Conservation (phyloP, 2,329 filamentous ascomycete genomes). For the Cytospora piceicola region DNA sequence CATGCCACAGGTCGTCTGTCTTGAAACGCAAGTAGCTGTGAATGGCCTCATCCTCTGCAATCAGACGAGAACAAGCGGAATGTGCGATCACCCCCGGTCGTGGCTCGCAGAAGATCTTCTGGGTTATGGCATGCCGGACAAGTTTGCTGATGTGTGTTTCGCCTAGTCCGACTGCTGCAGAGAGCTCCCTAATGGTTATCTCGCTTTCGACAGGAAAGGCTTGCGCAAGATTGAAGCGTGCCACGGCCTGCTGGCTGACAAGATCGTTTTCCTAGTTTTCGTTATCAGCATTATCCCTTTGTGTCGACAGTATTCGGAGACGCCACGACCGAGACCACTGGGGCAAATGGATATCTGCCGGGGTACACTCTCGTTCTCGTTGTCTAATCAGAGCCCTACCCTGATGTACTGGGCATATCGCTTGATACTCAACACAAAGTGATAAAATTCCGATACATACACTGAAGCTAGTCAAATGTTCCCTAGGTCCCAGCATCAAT, state of each 20-base stretch:
- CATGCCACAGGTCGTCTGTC: slow-evolving; percentile 11
- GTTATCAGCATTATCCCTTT: not conserved
- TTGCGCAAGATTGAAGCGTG: slow-evolving; percentile 29
- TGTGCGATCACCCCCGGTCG: slow-evolving; percentile 33
- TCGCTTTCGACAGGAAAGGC: slow-evolving; percentile 29
- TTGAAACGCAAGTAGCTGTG: slow-evolving; percentile 9
- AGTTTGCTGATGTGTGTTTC: slow-evolving; percentile 39
- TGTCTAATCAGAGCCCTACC: not conserved
- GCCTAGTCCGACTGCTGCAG: not conserved
- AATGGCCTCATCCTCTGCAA: slow-evolving; percentile 26
- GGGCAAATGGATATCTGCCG: not conserved
- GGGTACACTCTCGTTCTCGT: not conserved
- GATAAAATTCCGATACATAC: slow-evolving; percentile 10
- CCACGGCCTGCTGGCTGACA: slow-evolving; percentile 13
- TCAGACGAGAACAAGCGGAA: slow-evolving; percentile 32
- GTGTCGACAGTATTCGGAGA: not conserved
- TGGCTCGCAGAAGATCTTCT: slow-evolving; percentile 41
- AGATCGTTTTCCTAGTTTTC: slow-evolving; percentile 11
- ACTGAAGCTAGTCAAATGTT: slow-evolving; percentile 31
- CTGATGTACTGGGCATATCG: not conserved
- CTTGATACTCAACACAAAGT: not conserved
- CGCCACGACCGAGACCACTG: not conserved
- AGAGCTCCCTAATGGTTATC: slow-evolving; percentile 28
- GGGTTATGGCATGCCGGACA: slow-evolving; percentile 41
- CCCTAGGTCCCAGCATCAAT: slow-evolving; percentile 32